A percentile compares a stretch with the other conserved stretches of the same genome.
Evolutionary conservation across 345 rosid species (phyloP).

Genomic region (Boechera divaricarpa): DNA sequence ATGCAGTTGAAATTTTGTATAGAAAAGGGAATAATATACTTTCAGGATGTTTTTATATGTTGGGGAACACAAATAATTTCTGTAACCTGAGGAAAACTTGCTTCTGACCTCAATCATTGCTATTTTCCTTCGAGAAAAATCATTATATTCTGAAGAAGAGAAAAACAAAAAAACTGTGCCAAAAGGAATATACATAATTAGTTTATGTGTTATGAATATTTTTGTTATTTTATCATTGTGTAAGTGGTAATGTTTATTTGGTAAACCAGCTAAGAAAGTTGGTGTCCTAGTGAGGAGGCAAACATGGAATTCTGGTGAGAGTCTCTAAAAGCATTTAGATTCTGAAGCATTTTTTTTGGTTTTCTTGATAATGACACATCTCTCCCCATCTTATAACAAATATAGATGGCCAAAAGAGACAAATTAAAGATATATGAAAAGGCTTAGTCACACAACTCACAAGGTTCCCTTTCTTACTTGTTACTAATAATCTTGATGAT

Average conservation of each 20-base stretch:
- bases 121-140: constrained; percentile 31
- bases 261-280: constrained; percentile 44
- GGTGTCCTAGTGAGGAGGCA: constrained; percentile 49
- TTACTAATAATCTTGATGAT: constrained; percentile 10
- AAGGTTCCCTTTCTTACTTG: constrained; percentile 1
- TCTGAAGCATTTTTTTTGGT: constrained; percentile 24
- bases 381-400: constrained; percentile 38
- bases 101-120: constrained; percentile 44
- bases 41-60: constrained; percentile 40
- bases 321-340: constrained; percentile 38
- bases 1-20: constrained; percentile 13
- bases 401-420: constrained; percentile 5
- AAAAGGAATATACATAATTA: constrained; percentile 27
- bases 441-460: background rate
- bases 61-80: constrained; percentile 47
- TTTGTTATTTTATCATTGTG: constrained; percentile 17
- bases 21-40: constrained; percentile 26
- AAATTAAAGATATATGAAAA: background rate
- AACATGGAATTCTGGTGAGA: constrained; percentile 41
- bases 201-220: constrained; percentile 25
- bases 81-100: constrained; percentile 41
- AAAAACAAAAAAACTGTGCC: constrained; percentile 28
- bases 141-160: constrained; percentile 33
- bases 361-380: constrained; percentile 42
- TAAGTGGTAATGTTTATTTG: constrained; percentile 37